phyloP scores from a whole-genome alignment of 164 flowering plant species.

The Macadamia tetraphylla region DNA sequence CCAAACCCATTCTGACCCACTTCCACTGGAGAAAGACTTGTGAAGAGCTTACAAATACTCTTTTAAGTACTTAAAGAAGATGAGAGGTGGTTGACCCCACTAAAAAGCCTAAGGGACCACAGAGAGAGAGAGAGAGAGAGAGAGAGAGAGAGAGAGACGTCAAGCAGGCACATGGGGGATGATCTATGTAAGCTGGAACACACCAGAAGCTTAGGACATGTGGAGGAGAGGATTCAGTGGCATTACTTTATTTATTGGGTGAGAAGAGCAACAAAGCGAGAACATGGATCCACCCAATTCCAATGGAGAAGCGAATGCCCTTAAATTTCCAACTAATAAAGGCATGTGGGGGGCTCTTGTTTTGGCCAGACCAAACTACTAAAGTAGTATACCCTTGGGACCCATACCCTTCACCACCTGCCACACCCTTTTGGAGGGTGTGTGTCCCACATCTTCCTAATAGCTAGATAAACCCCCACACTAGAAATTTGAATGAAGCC shows the following conservation, averaged over 20 bases:
- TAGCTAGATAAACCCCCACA: slow-evolving; percentile 8
- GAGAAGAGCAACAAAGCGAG: not conserved
- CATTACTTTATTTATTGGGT: not conserved
- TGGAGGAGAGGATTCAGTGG: slow-evolving; percentile 2
- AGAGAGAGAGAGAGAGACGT: not conserved
- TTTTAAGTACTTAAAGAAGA: no score
- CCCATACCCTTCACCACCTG: slow-evolving; percentile 6
- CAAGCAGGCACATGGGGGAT: slow-evolving; percentile 6
- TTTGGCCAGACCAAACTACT: slow-evolving; percentile 25
- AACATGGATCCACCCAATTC: slow-evolving; percentile 36
- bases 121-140: not conserved
- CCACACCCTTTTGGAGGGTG: not conserved
- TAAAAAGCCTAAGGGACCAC: no score
- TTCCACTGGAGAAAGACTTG: no score
- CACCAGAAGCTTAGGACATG: slow-evolving; percentile 1
- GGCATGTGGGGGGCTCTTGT: slow-evolving; percentile 28
- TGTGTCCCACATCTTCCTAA: slow-evolving; percentile 8
- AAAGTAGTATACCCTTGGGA: slow-evolving; percentile 15
- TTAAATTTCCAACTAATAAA: slow-evolving; percentile 18
- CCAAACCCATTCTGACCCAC: no score
- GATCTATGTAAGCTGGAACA: not conserved
- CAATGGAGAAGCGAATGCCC: slow-evolving; percentile 11
- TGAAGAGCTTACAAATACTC: no score
- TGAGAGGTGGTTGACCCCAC: no score
- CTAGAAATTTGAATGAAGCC: slow-evolving; percentile 14